A percentile compares a stretch with the other conserved stretches of the same genome.
Evolutionary conservation across 2,329 filamentous ascomycete genomes (phyloP).

Genomic region (Calonectria pauciramosa): DNA sequence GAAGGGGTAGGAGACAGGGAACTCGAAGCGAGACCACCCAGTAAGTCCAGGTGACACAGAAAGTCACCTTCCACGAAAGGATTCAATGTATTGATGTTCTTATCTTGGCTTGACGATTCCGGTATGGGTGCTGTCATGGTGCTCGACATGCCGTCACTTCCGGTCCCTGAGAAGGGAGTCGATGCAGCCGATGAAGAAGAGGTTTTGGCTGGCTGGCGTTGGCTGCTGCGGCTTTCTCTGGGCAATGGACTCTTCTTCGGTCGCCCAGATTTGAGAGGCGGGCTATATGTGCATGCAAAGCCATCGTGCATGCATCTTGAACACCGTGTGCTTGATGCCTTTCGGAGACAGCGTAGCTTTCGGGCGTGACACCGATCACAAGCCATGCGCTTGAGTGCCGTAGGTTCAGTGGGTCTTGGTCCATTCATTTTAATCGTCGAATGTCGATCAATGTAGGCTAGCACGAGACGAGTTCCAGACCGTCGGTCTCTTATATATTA

Average conservation of each 20-base stretch:
- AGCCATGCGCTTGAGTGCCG: background rate
- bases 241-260: background rate
- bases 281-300: background rate
- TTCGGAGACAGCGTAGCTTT: background rate
- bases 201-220: background rate
- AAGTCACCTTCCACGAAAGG: background rate
- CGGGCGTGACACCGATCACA: background rate
- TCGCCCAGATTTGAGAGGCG: background rate
- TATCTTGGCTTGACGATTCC: background rate
- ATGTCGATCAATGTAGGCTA: background rate
- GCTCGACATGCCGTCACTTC: background rate
- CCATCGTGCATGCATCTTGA: background rate
- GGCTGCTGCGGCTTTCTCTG: background rate
- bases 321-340: background rate
- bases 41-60: background rate
- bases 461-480: background rate
- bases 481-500: background rate
- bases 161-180: background rate
- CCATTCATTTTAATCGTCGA: background rate
- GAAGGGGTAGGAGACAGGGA: background rate
- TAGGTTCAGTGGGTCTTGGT: background rate
- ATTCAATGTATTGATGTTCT: background rate
- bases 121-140: background rate
- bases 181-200: background rate
- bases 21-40: background rate